Base-by-base conservation (phyloP, 805 yeast species). In the Kodamaea fukazawae region DNA sequence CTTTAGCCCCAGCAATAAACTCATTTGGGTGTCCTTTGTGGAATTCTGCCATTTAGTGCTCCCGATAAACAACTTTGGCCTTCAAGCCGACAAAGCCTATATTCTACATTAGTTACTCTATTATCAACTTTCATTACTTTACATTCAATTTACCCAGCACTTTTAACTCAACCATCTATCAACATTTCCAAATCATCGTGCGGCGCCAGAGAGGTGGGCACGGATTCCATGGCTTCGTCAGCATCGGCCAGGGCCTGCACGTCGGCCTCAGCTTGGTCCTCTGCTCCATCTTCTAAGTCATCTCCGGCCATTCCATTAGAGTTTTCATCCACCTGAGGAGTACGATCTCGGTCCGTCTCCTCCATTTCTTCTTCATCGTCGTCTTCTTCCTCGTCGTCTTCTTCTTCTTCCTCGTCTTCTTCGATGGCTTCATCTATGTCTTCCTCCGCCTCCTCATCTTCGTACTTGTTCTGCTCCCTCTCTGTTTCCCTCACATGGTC, bases 401-500 rank as follows among this genome's bases (percentile, higher is more conserved):
- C 33, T 1, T 46, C 52, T 10, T 42, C 49, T 15, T 43, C 50
- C 8, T 45, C 47, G 5, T 42, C 47, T 10, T 47, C 55, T 10
- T 51, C 55, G 8, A 46, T 55, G 8, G 48, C 58, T 14, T 53
- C 56, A 11, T 58, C 61, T 6, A 10, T 20, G 5, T 47, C 48
- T 15, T 43, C 43, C 8, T 45, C 51, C 11, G 42, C 12, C 18
- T 40, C 41, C 12, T 51, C 59, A 2, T 49, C 55, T 6, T 50
- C 58, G 16, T 52, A 55, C 32, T 49, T 50, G 38, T 54, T 53
- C 30, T 55, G 60, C 31, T 62, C 67, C 25, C 47, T 38, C 37
- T 65, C 69, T 32, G 45, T 53, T 29, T 50, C 45, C 34, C 55
- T 55, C 35, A 64, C 58, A 20, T 52, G 50, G 14, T 56, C 58